A percentile compares a stretch with the other conserved stretches of the same genome.
phyloP scores from a whole-genome alignment of 108 stramenopile species.

The Mayamaea pseudoterrestris region DNA sequence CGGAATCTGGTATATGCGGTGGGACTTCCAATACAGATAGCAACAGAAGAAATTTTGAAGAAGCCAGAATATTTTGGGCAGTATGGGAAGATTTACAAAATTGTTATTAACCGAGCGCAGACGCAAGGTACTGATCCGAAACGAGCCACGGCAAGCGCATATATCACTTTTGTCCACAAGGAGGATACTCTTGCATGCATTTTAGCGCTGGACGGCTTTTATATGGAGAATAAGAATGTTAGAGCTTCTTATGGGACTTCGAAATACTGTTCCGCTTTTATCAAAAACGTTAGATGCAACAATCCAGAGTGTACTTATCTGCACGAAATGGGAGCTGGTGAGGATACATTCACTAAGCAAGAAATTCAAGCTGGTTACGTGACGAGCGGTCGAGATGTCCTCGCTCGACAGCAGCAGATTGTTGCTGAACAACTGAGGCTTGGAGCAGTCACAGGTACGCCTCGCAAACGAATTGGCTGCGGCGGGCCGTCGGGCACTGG shows the following conservation, averaged over 20 bases:
- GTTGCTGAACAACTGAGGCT: constrained; percentile 55
- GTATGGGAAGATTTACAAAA: constrained; percentile 93
- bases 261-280: constrained; percentile 97
- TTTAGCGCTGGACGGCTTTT: constrained; percentile 82
- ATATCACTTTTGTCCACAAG: constrained; percentile 94
- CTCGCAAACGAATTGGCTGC: constrained; percentile 53
- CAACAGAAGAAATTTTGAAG: constrained; percentile 76
- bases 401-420: constrained; percentile 76
- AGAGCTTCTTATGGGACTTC: constrained; percentile 96
- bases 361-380: constrained; percentile 90
- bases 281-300: constrained; percentile 91
- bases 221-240: constrained; percentile 80
- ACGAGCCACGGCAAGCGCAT: constrained; percentile 76
- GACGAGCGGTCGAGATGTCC: constrained; percentile 75
- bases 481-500: constrained; percentile 82
- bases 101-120: constrained; percentile 79
- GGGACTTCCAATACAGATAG: constrained; percentile 79
- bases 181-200: constrained; percentile 86
- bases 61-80: constrained; percentile 94
- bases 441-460: constrained; percentile 22
- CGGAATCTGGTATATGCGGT: constrained; percentile 94
- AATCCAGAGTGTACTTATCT: constrained; percentile 98
- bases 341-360: constrained; percentile 88
- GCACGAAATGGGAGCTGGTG: constrained; percentile 92
- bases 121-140: constrained; percentile 32